Base-by-base conservation (phyloP, 2,329 filamentous ascomycete species). In the Colletotrichum eremochloae region DNA sequence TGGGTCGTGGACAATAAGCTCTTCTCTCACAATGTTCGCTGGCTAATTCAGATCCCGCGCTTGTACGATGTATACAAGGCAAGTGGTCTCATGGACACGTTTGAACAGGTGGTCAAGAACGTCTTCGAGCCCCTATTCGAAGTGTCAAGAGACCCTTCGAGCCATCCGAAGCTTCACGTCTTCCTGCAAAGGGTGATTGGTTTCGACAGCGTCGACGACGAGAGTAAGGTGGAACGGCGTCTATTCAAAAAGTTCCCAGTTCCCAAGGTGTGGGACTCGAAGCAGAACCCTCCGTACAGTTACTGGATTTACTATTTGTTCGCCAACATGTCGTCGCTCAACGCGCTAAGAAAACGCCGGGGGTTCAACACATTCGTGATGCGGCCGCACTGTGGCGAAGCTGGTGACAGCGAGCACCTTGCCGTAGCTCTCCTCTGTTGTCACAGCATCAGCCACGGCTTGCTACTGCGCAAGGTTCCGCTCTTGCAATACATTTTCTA, bases 251-350 rank as follows among this genome's bases (percentile, higher is more conserved):
- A 99, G 81, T 99, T 97, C 76, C 96, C 96, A 0, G 91, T 96
- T 31, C 96, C 96, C 5, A 93, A 91, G 74, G 91, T 91, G 66
- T 99, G 96, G 96, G 89, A 91, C 75, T 95, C 94, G 0, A 95
- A 93, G 77, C 95, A 98, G 82, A 99, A 99, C 79, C 96, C 96
- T 18, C 96, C 96, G 0, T 99, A 99, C 84, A 98, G 93, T 80
- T 99, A 99, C 84, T 99, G 96, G 96, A 93, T 98, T 79, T 99
- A 99, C 83, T 97, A 97, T 79, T 87, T 98, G 65, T 98, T 96
- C 79, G 92, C 96, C 74, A 99, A 99, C 81, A 94, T 98, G 81
- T 89, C 93, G 0, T 97, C 95, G 12, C 87, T 99, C 76, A 99
- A 99, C 80, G 89, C 92, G 71, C 98, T 94, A 93, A 91, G 96